Evolutionary conservation across 352 stramenopile species (phyloP).

Genomic region (Plasmopara halstedii): DNA sequence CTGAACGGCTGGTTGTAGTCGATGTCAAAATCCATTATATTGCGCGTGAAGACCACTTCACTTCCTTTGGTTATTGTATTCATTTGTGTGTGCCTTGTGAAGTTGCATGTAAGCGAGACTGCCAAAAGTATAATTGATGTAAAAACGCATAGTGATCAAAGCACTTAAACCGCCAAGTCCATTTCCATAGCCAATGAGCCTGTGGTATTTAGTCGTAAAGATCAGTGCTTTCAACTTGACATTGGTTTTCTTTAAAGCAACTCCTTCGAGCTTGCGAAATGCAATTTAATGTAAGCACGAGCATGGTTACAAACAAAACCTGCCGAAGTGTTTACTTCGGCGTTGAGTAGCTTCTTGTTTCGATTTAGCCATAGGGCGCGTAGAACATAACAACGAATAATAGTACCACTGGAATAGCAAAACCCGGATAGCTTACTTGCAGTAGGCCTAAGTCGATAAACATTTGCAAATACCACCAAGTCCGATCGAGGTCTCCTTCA

Average conservation of each 20-base stretch:
- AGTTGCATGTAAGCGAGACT: too few relatives aligned
- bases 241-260: neutral
- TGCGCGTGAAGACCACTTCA: too few relatives aligned
- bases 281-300: neutral
- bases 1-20: too few relatives aligned
- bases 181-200: too few relatives aligned
- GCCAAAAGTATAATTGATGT: too few relatives aligned
- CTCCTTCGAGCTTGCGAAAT: neutral
- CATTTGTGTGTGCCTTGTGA: too few relatives aligned
- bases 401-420: neutral
- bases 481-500: neutral
- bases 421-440: neutral
- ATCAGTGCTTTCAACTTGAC: too few relatives aligned
- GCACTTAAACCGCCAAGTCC: too few relatives aligned
- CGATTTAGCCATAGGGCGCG: slow-evolving; percentile 5
- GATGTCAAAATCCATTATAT: too few relatives aligned
- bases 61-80: too few relatives aligned
- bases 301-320: neutral
- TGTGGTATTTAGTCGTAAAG: too few relatives aligned
- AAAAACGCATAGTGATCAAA: too few relatives aligned
- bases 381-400: slow-evolving; percentile 2
- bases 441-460: neutral
- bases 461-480: neutral
- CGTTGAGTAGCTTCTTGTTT: slow-evolving; percentile 5
- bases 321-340: neutral